Evolutionary conservation across 78 protist genomes (phyloP).

Genomic region (Paratrimastix pyriformis): DNA sequence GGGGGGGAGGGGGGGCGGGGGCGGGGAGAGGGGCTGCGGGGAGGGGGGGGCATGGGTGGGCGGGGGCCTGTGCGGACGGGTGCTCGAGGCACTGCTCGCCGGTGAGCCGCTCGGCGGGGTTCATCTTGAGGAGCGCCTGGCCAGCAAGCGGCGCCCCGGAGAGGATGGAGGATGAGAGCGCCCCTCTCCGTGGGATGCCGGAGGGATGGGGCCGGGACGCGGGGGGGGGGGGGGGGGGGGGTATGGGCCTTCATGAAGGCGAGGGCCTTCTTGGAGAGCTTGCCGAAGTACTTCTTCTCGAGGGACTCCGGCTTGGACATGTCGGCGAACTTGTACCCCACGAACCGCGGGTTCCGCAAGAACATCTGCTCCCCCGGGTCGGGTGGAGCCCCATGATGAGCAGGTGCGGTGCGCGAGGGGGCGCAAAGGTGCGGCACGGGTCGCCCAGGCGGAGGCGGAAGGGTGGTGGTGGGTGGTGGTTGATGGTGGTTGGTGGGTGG

Average conservation of each 20-base stretch:
- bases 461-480: no score
- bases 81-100: conserved; percentile 18
- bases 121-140: conserved; percentile 14
- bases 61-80: no score
- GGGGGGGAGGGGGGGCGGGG: no score
- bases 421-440: no score
- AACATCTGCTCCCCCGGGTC: no score
- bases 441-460: no score
- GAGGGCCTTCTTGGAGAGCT: conserved; percentile 22
- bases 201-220: conserved; percentile 15
- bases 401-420: no score
- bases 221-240: background rate
- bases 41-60: no score
- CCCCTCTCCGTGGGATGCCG: background rate
- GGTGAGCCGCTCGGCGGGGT: conserved; percentile 17
- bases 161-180: background rate
- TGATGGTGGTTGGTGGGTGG: no score
- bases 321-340: conserved; percentile 27
- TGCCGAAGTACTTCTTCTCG: conserved; percentile 30
- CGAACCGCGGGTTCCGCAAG: conserved; percentile 36
- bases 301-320: conserved; percentile 35
- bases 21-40: no score
- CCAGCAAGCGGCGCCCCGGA: background rate
- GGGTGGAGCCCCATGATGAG: no score
- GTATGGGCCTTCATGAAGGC: conserved; percentile 16